Conservation (phyloP, 805 yeast genomes). For the Wickerhamiella dianesei region DNA sequence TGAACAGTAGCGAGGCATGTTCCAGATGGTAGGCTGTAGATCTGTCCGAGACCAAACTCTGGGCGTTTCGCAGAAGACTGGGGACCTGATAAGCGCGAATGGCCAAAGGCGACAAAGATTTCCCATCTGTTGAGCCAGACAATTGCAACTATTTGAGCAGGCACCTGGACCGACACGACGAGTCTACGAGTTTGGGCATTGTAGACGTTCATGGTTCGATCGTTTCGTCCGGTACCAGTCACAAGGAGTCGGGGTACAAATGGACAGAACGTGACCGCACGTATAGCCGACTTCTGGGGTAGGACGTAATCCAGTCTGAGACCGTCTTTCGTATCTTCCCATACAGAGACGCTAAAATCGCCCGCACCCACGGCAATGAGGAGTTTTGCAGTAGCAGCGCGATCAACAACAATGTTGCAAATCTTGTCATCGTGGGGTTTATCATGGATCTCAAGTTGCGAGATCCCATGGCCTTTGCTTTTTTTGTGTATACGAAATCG, state of each 20-base stretch:
- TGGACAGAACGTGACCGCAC: slow-evolving; percentile 10
- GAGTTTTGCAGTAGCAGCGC: too few species aligned
- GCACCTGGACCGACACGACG: slow-evolving; percentile 5
- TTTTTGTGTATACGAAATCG: too few species aligned
- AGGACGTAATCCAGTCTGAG: neutral
- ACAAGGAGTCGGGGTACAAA: slow-evolving; percentile 3
- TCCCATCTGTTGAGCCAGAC: slow-evolving; percentile 12
- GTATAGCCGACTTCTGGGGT: slow-evolving; percentile 3
- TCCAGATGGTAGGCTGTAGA: neutral
- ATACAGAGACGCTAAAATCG: neutral
- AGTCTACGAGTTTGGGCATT: neutral
- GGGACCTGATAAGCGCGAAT: slow-evolving; percentile 5
- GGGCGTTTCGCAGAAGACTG: slow-evolving; percentile 25
- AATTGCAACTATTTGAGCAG: slow-evolving; percentile 11
- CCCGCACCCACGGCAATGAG: neutral
- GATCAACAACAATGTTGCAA: too few species aligned
- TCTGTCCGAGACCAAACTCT: neutral
- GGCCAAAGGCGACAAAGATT: slow-evolving; percentile 12
- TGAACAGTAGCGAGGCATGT: slow-evolving; percentile 55
- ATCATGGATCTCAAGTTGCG: too few species aligned
- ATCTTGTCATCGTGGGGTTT: too few species aligned
- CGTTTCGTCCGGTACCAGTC: slow-evolving; percentile 12
- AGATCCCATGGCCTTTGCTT: too few species aligned
- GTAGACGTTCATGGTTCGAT: slow-evolving; percentile 8
- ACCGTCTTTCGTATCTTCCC: neutral